Evolutionary conservation across 2,329 filamentous ascomycete species (phyloP), one percentile per base, ranked within the genome.

Genomic region (Alternaria panax): DNA sequence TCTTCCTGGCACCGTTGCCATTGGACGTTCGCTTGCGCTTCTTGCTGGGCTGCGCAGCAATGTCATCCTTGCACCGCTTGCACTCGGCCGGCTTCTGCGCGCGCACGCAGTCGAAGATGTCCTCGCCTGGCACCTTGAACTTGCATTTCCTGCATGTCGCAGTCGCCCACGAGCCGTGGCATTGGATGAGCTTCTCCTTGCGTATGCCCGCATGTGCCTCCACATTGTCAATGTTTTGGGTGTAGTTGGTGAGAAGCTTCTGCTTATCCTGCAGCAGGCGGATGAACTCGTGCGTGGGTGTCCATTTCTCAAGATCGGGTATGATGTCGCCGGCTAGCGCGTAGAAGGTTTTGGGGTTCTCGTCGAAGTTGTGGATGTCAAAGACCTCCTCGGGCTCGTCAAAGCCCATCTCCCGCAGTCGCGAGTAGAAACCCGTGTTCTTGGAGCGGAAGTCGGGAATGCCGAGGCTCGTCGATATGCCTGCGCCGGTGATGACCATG

Each of bases 401-500:
- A 61, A 88, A 84, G 7, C 92, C 93, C 60, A 95, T 85, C 71
- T 92, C 87, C 68, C 87, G 88, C 51, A 98, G 84, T 74, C 93
- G 90, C 45, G 92, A 90, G 80, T 98, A 98, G 56, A 98, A 89
- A 50, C 94, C 94, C 1, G 90, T 96, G 72, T 92, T 91, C 78
- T 95, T 95, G 52, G 93, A 97, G 66, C 95, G 90, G 75, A 99
- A 99, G 78, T 99, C 95, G 5, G 95, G 95, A 60, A 99, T 98
- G 62, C 95, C 95, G 20, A 99, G 87, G 51, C 92, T 97, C 1
- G 95, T 99, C 25, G 93, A 97, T 68, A 99, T 98, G 67, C 95
- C 95, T 18, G 95, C 95, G 51, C 95, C 95, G 1, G 95, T 98
- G 67, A 99, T 87, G 65, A 98, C 91, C 72, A 99, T 87, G 76